Base-by-base conservation (phyloP, 345 rosid genomes). In the Mangifera indica region DNA sequence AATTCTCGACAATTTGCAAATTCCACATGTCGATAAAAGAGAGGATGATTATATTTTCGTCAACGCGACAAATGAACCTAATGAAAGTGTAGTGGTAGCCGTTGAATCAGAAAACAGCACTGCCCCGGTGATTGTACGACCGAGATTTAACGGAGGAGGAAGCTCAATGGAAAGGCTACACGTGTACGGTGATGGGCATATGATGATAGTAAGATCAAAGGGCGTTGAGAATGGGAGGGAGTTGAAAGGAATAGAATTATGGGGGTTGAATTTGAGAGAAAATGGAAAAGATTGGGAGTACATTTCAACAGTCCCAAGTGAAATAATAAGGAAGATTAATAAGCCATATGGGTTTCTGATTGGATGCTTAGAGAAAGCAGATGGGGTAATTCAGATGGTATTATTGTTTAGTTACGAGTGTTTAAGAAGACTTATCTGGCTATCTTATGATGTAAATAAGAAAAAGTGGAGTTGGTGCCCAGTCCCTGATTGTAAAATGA, bases 181-280 rank as follows among this genome's bases (percentile, higher is more conserved):
- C 61, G 86, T 87, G 79, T 84, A 79, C 76, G 98, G 98, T 29
- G 96, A 88, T 55, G 90, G 88, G 34, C 81, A 86, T 72, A 46
- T 86, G 86, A 64, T 86, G 74, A 68, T 88, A 1, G 56, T 87
- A 12, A 79, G 84, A 77, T 81, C 87, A 26, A 72, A 65, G 10
- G 79, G 55, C 0, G 53, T 29, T 1, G 77, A 66, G 1, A 59
- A 71, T 1, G 52, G 2, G 34, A 80, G 85, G 72, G n/a, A 63
- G 76, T 1, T 85, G 26, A 75, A 63, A 2, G 73, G 74, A 1
- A 63, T 91, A 62, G 89, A 91, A 46, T 26, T 88, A 42, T 85
- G 92, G 93, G 82, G 86, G 0, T 66, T 85, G 72, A 7, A 37
- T 7, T 37, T 7, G 7, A 80, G 82, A 32, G 10, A 25, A 59